These are phyloP conservation scores for Lentinula aciculospora DNA, from an alignment of 768 basidiomycete genomes.

Conservation along the genomic window DNA sequence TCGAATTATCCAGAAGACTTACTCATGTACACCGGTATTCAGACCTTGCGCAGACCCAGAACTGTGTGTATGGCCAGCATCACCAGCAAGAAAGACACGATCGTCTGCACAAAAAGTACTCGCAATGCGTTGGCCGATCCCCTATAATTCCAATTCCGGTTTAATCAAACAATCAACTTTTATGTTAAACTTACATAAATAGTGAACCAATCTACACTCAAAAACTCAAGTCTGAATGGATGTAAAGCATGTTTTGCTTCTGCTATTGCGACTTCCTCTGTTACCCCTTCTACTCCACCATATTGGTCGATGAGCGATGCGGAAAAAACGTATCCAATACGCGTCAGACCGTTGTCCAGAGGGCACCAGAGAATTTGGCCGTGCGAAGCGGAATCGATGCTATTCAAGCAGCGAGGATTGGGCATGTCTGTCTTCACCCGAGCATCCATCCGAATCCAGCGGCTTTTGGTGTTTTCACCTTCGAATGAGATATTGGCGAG, in stretches of 20 bases:
- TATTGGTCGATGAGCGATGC: slow-evolving; percentile 1
- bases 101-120: slow-evolving; percentile 4
- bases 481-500: slow-evolving; percentile 11
- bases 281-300: slow-evolving; percentile 9
- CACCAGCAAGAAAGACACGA: slow-evolving; percentile 12
- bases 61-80: slow-evolving; percentile 13
- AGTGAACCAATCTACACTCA: slow-evolving; percentile 13
- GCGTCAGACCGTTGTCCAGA: slow-evolving; percentile 10
- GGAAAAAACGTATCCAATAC: slow-evolving; percentile 12
- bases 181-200: slow-evolving; percentile 8
- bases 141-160: slow-evolving; percentile 1
- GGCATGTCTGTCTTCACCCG: slow-evolving; percentile 13
- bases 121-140: slow-evolving; percentile 12
- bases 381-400: slow-evolving; percentile 10
- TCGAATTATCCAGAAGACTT: neutral
- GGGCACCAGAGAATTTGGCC: slow-evolving; percentile 14
- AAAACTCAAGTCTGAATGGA: slow-evolving; percentile 12
- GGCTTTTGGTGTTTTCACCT: slow-evolving; percentile 6
- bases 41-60: slow-evolving; percentile 11
- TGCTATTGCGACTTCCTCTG: slow-evolving; percentile 7
- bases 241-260: slow-evolving; percentile 11
- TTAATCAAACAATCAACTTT: neutral
- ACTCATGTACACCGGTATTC: slow-evolving; percentile 13
- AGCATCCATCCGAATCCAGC: slow-evolving; percentile 15
- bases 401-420: slow-evolving; percentile 9